Evolutionary conservation across 371 early-diverging fungal species (phyloP).

Genomic region (Rhizopus arrhizus): DNA sequence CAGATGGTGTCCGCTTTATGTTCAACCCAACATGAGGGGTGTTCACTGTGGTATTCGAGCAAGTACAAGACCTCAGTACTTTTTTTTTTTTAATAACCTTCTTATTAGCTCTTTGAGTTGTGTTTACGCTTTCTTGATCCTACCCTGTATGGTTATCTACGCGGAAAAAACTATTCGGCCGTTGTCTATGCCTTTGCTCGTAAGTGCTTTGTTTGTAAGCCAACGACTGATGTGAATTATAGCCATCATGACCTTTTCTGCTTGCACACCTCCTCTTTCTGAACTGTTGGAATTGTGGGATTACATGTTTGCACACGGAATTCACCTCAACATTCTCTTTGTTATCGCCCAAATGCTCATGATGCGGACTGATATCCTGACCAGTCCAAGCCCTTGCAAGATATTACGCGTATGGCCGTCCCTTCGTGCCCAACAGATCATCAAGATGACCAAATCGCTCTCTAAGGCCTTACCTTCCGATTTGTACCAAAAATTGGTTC

Average conservation of each 20-base stretch:
- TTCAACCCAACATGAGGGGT: slow-evolving; percentile 86
- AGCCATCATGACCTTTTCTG: slow-evolving; percentile 92
- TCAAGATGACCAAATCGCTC: slow-evolving; percentile 64
- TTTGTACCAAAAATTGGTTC: slow-evolving; percentile 74
- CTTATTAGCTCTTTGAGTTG: slow-evolving; percentile 73
- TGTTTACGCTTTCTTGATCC: slow-evolving; percentile 80
- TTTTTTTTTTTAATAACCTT: not conserved
- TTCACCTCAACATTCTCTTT: slow-evolving; percentile 89
- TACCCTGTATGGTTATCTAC: slow-evolving; percentile 70
- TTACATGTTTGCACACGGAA: slow-evolving; percentile 85
- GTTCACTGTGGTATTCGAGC: slow-evolving; percentile 90
- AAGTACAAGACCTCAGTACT: slow-evolving; percentile 13
- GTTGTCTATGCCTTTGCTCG: slow-evolving; percentile 88
- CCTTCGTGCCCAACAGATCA: slow-evolving; percentile 70
- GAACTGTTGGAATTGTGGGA: slow-evolving; percentile 91
- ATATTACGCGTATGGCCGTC: slow-evolving; percentile 80
- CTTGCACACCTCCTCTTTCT: slow-evolving; percentile 85
- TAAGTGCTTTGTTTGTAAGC: slow-evolving; percentile 43
- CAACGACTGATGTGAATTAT: not conserved
- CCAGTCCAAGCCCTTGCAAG: slow-evolving; percentile 72
- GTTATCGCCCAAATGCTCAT: slow-evolving; percentile 81
- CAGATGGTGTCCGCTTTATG: slow-evolving; percentile 88
- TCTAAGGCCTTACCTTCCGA: slow-evolving; percentile 66
- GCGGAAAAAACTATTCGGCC: slow-evolving; percentile 73
- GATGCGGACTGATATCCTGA: slow-evolving; percentile 76